Evolutionary conservation across 2,329 filamentous ascomycete species (phyloP), one percentile per base, ranked within the genome.

Genomic region (Botrytis pseudocinerea): DNA sequence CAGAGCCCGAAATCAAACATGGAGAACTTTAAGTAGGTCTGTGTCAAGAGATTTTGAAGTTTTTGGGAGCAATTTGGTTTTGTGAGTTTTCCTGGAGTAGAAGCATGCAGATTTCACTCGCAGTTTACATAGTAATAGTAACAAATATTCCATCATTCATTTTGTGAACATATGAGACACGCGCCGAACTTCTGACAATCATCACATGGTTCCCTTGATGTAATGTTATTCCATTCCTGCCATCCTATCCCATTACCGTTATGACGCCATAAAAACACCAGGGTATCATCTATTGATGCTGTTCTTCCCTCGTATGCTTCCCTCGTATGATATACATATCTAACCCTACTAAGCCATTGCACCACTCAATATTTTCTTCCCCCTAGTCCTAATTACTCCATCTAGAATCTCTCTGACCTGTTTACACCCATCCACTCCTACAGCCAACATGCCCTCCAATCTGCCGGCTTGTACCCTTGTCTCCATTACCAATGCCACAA

Each of bases 371-470:
- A 93, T 89, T 80, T 86, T 87, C 74, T 83, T 85, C 5, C 92
- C 92, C 82, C 91, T 91, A 62, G 88, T 89, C 80, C 91, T 89
- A 63, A 98, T 91, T 22, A 97, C 91, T 10, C 87, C 86, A 82
- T 98, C 95, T 79, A 99, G 81, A 68, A 97, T 92, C 77, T 90
- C 87, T 76, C 93, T 88, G 57, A 98, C 90, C 81, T 95, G 92
- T 83, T 92, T 94, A 82, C 95, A 98, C 8, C 95, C 96, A 81
- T 98, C 95, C 66, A 98, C 90, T 0, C 92, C 95, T 1, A 97
- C 94, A 0, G 93, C 94, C 78, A 99, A 84, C 95, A 99, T 97
- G 1, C 93, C 93, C 84, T 99, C 95, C 74, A 98, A 81, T 73
- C 94, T 88, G 73, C 87, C 87, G 76, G 92, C 89, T 82, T 97